Evolutionary conservation across 495 filamentous ascomycete genomes (phyloP).

Genomic region (Apodospora peruviana): DNA sequence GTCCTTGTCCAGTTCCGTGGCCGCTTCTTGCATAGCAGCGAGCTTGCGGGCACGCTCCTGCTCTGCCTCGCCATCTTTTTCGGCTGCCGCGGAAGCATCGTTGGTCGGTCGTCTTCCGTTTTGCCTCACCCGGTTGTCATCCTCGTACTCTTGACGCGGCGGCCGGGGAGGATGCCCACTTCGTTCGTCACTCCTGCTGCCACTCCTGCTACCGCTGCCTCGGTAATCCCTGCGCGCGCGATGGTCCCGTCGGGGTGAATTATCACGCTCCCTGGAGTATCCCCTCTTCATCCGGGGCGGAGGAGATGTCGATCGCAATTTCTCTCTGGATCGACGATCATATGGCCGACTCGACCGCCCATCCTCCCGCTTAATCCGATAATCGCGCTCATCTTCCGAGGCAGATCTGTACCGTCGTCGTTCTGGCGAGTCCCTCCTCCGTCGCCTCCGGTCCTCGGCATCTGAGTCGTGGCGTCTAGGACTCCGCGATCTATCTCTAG

Average conservation of each 20-base stretch:
- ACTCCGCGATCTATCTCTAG: constrained; percentile 32
- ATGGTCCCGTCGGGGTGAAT: not conserved
- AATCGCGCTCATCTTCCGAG: constrained; percentile 20
- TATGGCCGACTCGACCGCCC: not conserved
- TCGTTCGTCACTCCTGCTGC: constrained; percentile 11
- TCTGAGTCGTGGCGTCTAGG: constrained; percentile 25
- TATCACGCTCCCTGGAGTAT: constrained; percentile 9
- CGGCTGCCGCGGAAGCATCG: not conserved
- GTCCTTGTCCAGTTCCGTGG: constrained; percentile 68
- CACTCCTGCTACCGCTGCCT: not conserved
- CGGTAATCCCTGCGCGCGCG: not conserved
- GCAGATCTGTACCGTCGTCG: constrained; percentile 17
- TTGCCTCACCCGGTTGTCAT: constrained; percentile 10
- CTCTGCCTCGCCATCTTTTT: constrained; percentile 17
- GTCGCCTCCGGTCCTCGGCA: constrained; percentile 23
- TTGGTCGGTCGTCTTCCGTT: not conserved
- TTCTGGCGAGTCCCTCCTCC: constrained; percentile 28
- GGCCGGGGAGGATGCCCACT: constrained; percentile 19
- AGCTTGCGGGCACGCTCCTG: constrained; percentile 62
- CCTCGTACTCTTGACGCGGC: constrained; percentile 20
- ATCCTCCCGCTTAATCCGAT: constrained; percentile 6
- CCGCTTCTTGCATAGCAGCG: constrained; percentile 83
- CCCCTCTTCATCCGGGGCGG: constrained; percentile 15
- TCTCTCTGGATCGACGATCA: constrained; percentile 1
- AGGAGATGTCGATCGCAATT: constrained; percentile 23